Percentiles rank a stretch among this genome's conserved stretches.
phyloP scores from a whole-genome alignment of 495 filamentous ascomycete species.

The Hypoxylon trugodes region DNA sequence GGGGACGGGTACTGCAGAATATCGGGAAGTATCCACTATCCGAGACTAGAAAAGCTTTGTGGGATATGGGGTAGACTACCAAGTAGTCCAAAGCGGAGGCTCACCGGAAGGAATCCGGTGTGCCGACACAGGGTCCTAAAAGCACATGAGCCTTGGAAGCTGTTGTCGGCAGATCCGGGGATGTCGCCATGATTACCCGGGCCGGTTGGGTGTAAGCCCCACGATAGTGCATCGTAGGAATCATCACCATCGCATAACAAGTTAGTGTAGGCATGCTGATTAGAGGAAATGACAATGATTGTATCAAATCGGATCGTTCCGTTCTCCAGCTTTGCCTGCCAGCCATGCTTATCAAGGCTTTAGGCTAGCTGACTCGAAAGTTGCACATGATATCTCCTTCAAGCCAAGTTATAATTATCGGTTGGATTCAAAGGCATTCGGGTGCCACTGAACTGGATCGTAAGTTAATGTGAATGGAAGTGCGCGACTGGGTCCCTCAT shows the following conservation, averaged over 20 bases:
- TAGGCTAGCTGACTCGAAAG: background rate
- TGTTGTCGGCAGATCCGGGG: conserved; percentile 10
- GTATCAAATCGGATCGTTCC: no score
- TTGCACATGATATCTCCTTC: background rate
- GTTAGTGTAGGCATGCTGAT: no score
- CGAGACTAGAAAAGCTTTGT: no score
- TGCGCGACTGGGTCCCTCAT: background rate
- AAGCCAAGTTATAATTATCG: background rate
- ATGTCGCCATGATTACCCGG: conserved; percentile 6
- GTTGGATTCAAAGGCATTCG: background rate
- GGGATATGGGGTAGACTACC: background rate
- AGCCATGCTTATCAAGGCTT: background rate
- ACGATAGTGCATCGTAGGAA: background rate
- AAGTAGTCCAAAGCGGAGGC: background rate
- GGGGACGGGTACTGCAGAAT: conserved; percentile 5
- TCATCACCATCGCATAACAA: background rate
- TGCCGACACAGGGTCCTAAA: background rate
- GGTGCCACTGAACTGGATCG: background rate
- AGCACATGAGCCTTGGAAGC: conserved; percentile 3
- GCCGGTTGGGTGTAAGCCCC: no score
- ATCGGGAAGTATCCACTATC: no score
- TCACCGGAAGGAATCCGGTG: conserved; percentile 1
- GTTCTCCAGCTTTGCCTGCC: background rate
- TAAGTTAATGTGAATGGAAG: background rate
- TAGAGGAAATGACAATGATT: no score